These are phyloP conservation scores for Phytopythium montanum DNA, from an alignment of 352 stramenopile species.

Conservation along the genomic window DNA sequence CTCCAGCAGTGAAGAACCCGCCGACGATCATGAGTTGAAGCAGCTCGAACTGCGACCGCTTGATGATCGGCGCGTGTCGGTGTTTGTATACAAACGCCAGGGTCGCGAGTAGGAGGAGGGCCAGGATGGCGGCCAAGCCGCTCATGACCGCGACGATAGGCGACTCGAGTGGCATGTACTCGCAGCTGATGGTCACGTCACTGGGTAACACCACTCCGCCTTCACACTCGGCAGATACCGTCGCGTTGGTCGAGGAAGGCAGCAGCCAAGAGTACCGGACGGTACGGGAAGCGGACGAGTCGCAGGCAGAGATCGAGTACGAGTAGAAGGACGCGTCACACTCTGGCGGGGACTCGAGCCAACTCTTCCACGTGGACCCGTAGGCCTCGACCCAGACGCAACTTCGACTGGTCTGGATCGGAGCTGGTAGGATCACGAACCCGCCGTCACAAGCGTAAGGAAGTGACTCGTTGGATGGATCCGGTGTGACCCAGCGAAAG, in stretches of 20 bases:
- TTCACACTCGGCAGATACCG: conserved; percentile 31
- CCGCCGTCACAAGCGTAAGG: conserved; percentile 47
- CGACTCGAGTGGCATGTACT: conserved; percentile 17
- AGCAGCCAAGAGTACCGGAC: conserved; percentile 43
- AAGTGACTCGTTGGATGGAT: conserved; percentile 23
- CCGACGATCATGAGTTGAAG: conserved; percentile 24
- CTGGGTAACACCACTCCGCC: conserved; percentile 20
- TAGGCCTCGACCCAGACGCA: conserved; percentile 35
- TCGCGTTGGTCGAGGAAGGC: conserved; percentile 10
- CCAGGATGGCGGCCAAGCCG: conserved; percentile 10
- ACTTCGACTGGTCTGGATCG: conserved; percentile 31
- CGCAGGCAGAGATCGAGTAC: conserved; percentile 33
- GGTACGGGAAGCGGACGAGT: conserved; percentile 16
- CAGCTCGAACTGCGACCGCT: conserved; percentile 24
- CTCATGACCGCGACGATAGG: conserved; percentile 9
- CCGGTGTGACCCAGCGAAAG: conserved; percentile 28
- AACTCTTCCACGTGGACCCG: conserved; percentile 21
- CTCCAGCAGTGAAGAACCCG: conserved; percentile 17
- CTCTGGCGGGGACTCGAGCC: conserved; percentile 20
- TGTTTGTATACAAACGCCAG: conserved; percentile 14
- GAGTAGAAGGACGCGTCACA: conserved; percentile 40
- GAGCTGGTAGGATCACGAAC: conserved; percentile 14
- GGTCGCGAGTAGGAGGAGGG: conserved; percentile 7
- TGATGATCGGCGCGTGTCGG: conserved; percentile 20
- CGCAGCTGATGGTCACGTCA: conserved; percentile 13